Base-by-base conservation (phyloP, 768 basidiomycete species). In the Lactarius quietus region DNA sequence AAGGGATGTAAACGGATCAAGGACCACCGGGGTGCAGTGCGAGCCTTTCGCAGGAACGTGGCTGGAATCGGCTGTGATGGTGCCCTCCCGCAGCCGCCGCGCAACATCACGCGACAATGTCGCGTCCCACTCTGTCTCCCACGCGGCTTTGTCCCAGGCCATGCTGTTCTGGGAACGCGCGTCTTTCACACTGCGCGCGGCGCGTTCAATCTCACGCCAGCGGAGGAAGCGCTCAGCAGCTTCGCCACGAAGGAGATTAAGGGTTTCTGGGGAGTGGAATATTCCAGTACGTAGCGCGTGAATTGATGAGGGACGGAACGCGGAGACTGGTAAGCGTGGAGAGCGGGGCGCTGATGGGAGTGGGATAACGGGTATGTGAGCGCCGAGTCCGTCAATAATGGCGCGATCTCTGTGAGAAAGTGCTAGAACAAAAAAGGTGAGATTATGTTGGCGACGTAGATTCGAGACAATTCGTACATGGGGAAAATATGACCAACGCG, bases 1-100 rank as follows among this genome's bases (percentile, higher is more conserved):
- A 87, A 1, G 87, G 86, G 39, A 89, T 72, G 72, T 89, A 86
- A 90, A 74, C 1, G 88, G 89, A 67, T 90, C 88, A 64, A 86
- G 81, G 20, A 76, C 62, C 23, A 74, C 72, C n/a, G 72, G 59
- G 6, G 68, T 31, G 60, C 77, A 75, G 17, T 57, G 43, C 17
- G 73, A 64, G 68, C 69, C 31, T 71, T 69, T 61, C 43, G 69
- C 31, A 12, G 51, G 26, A 23, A 31, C 10, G 31, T 33, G 56
- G 57, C 39, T 59, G 56, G 45, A 56, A 38, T 39, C 20, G 31
- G 52, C 57, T 3, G 52, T 63, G 41, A 52, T 36, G 23, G 70
- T 74, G 59, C 77, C 77, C 53, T 83, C 78, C 35, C 83, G 79
- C 57, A 82, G 66, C 18, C 83, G 76, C 48, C 74, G 74, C 15